Evolutionary conservation across 495 filamentous ascomycete genomes (phyloP).

Genomic region (Pseudoneurospora amorphoporcata): DNA sequence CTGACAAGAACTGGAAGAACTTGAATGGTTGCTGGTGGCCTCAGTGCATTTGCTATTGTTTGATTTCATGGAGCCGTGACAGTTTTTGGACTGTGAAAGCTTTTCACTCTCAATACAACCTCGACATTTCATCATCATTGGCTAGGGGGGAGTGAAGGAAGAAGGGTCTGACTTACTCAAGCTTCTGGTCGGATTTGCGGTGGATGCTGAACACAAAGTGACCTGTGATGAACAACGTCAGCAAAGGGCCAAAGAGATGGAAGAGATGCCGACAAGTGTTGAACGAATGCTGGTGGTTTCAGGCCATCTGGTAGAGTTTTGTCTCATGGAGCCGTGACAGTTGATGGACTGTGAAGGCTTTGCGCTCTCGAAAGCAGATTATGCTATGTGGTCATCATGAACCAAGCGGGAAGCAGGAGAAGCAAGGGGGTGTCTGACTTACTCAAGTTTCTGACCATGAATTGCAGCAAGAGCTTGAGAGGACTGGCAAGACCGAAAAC

Average conservation of each 20-base stretch:
- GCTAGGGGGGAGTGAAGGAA: neutral
- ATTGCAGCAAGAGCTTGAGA: neutral
- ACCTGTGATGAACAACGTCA: too few relatives aligned
- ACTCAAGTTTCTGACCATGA: neutral
- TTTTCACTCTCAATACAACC: neutral
- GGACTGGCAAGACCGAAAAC: neutral
- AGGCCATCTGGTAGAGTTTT: too few relatives aligned
- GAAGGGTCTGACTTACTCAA: neutral
- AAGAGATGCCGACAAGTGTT: too few relatives aligned
- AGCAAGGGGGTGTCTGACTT: too few relatives aligned
- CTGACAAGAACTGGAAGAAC: neutral
- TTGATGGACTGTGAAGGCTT: too few relatives aligned
- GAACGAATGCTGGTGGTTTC: too few relatives aligned
- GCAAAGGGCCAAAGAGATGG: too few relatives aligned
- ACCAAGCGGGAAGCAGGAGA: too few relatives aligned
- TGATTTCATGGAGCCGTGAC: neutral
- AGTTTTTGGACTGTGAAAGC: neutral
- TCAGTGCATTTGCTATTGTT: neutral
- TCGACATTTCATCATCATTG: neutral
- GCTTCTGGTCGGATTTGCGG: neutral
- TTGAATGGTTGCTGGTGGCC: neutral
- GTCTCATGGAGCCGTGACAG: too few relatives aligned
- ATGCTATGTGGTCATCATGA: too few relatives aligned
- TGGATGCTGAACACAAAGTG: too few relatives aligned
- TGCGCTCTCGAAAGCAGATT: too few relatives aligned